Percentiles rank a stretch among this genome's conserved stretches.
Conservation (phyloP, 352 stramenopile genomes). For the Globisporangium irregulare region DNA sequence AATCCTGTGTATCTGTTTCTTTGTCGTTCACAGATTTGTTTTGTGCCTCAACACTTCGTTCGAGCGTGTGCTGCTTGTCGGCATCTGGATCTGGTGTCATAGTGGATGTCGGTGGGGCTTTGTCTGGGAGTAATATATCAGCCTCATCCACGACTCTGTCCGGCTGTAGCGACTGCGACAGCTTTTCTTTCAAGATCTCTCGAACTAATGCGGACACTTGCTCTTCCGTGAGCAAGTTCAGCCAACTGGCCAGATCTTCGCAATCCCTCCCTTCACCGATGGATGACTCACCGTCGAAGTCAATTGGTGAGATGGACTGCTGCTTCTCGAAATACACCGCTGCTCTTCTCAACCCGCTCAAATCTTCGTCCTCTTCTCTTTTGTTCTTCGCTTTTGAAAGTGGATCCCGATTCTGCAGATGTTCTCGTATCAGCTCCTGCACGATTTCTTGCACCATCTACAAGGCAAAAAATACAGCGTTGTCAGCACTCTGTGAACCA, state of each 20-base stretch:
- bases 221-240: slow-evolving; percentile 42
- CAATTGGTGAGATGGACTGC: background rate
- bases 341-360: slow-evolving; percentile 34
- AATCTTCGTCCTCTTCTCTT: slow-evolving; percentile 13
- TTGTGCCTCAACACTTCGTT: background rate
- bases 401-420: slow-evolving; percentile 8
- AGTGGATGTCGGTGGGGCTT: too few relatives aligned
- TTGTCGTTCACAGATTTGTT: slow-evolving; percentile 18
- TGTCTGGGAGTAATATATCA: background rate
- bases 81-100: background rate
- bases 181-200: slow-evolving; percentile 37
- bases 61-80: background rate
- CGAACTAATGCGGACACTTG: slow-evolving; percentile 42
- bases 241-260: slow-evolving; percentile 23
- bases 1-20: slow-evolving; percentile 32
- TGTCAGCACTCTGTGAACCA: background rate
- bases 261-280: background rate
- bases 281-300: background rate
- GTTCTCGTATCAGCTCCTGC: slow-evolving; percentile 33
- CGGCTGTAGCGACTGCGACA: background rate
- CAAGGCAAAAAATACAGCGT: background rate
- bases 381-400: background rate
- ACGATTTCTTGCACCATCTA: slow-evolving; percentile 32
- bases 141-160: background rate
- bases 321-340: slow-evolving; percentile 34